Conservation (phyloP, 2,329 filamentous ascomycete species). For the Akanthomyces muscarius region DNA sequence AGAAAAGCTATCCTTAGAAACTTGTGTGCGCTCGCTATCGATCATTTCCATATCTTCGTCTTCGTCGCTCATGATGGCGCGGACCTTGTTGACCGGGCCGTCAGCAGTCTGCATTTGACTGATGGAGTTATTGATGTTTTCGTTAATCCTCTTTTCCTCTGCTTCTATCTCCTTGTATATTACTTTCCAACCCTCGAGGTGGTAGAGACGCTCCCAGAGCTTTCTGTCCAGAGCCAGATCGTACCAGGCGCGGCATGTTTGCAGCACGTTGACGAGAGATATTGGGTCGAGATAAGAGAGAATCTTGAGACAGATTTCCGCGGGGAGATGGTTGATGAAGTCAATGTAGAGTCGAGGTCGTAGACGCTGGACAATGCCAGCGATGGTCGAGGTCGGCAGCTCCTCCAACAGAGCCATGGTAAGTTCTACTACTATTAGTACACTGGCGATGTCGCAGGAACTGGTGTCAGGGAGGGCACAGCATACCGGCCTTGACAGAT, state of each 20-base stretch:
- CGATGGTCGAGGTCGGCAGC: constrained; percentile 74
- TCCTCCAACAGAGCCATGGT: constrained; percentile 74
- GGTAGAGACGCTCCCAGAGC: constrained; percentile 81
- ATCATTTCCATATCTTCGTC: constrained; percentile 51
- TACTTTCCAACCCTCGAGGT: constrained; percentile 80
- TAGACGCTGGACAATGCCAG: constrained; percentile 73
- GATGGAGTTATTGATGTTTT: constrained; percentile 36
- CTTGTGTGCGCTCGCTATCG: constrained; percentile 32
- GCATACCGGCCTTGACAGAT: constrained; percentile 47
- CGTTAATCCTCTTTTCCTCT: constrained; percentile 60
- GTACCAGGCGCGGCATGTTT: constrained; percentile 79
- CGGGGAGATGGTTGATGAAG: constrained; percentile 78
- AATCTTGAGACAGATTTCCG: constrained; percentile 86
- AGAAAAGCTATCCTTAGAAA: constrained; percentile 23
- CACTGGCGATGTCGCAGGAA: neutral
- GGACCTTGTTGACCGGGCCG: constrained; percentile 52
- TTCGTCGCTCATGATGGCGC: constrained; percentile 47
- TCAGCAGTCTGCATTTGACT: constrained; percentile 44
- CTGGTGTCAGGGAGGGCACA: neutral
- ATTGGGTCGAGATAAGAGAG: constrained; percentile 79
- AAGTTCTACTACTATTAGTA: constrained; percentile 54
- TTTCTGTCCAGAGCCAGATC: constrained; percentile 75
- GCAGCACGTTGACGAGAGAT: constrained; percentile 74
- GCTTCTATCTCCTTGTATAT: constrained; percentile 60
- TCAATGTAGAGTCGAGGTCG: constrained; percentile 88